Evolutionary conservation across 768 basidiomycete genomes (phyloP).

Genomic region (Leucosporidium scottii): DNA sequence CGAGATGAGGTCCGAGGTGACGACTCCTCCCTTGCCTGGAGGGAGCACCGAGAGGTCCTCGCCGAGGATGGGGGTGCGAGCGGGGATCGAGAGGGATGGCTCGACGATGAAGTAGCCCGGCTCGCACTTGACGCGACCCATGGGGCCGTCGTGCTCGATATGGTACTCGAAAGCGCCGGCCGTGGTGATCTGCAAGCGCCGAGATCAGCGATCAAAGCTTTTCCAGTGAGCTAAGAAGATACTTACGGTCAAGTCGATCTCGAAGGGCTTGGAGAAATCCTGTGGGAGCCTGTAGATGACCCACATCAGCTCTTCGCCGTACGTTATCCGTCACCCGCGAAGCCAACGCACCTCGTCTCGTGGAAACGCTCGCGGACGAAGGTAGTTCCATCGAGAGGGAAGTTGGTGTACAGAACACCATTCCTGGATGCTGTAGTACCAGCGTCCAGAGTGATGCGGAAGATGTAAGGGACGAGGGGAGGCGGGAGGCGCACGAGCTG

Average conservation of each 20-base stretch:
- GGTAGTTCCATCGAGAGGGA: conserved; percentile 82
- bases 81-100: conserved; percentile 69
- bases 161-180: conserved; percentile 94
- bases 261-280: conserved; percentile 81
- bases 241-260: conserved; percentile 69
- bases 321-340: too few species aligned
- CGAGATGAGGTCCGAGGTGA: conserved; percentile 53
- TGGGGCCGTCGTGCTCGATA: conserved; percentile 69
- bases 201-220: neutral
- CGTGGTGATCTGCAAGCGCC: conserved; percentile 59
- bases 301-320: neutral
- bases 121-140: conserved; percentile 64
- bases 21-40: conserved; percentile 48
- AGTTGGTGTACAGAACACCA: conserved; percentile 91
- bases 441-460: conserved; percentile 83
- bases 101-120: conserved; percentile 93
- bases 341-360: conserved; percentile 61
- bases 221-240: too few species aligned
- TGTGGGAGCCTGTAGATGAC: conserved; percentile 59
- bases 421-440: conserved; percentile 85
- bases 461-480: conserved; percentile 65
- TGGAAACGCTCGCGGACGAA: conserved; percentile 71
- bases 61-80: conserved; percentile 67
- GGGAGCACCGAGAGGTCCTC: conserved; percentile 48
- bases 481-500: conserved; percentile 96